phyloP scores from a whole-genome alignment of 805 yeast species.

The Metschnikowia similis region DNA sequence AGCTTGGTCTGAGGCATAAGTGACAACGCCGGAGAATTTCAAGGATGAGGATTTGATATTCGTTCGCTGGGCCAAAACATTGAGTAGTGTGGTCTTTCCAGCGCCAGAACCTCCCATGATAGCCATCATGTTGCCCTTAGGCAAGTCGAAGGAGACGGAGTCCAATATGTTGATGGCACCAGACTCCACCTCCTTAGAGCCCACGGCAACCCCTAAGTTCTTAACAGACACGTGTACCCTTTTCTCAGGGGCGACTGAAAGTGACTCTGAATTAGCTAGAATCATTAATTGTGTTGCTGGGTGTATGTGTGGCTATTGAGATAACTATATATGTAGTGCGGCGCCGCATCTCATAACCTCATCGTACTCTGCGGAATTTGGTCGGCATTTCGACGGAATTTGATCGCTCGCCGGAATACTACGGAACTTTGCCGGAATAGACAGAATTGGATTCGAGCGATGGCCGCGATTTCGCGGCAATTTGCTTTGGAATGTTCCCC shows the following conservation, averaged over 20 bases:
- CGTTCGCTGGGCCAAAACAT: slow-evolving; percentile 55
- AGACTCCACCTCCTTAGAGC: slow-evolving; percentile 9
- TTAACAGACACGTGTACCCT: slow-evolving; percentile 13
- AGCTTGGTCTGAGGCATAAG: slow-evolving; percentile 29
- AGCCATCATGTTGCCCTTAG: slow-evolving; percentile 63
- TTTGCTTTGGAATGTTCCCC: no score
- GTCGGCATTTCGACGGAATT: neutral
- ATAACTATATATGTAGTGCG: neutral
- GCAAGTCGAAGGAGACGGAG: slow-evolving; percentile 55
- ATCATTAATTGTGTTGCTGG: neutral
- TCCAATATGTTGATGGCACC: slow-evolving; percentile 23
- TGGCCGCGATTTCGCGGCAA: no score
- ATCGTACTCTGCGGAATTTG: neutral
- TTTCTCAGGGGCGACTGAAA: slow-evolving; percentile 9
- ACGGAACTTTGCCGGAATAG: no score
- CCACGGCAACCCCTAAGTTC: slow-evolving; percentile 11
- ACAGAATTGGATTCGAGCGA: no score
- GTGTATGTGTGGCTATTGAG: neutral
- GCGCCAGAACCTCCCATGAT: slow-evolving; percentile 87
- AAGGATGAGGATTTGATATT: slow-evolving; percentile 38
- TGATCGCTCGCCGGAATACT: no score
- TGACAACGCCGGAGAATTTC: slow-evolving; percentile 39
- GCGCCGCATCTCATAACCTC: neutral
- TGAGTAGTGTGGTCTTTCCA: slow-evolving; percentile 78
- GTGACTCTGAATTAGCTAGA: slow-evolving; percentile 7